Evolutionary conservation across 352 stramenopile species (phyloP).

Genomic region (Globisporangium cederbergense): DNA sequence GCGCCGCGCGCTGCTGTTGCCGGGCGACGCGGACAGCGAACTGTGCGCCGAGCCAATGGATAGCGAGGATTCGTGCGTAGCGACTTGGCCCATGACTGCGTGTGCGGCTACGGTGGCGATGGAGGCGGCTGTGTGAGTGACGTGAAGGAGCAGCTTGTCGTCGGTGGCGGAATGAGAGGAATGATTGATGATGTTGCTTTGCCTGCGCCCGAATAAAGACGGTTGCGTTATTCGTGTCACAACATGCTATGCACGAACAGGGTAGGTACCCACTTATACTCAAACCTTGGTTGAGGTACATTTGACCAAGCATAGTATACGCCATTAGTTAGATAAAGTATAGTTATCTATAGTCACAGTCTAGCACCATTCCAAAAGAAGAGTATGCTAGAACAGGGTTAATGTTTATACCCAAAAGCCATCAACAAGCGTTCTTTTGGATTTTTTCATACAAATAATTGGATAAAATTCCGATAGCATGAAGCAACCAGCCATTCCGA

Average conservation of each 20-base stretch:
- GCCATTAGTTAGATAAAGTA: neutral
- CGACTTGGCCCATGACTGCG: constrained; percentile 2
- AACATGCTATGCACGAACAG: neutral
- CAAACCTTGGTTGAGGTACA: neutral
- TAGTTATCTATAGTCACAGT: too few species aligned
- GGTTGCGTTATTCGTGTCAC: neutral
- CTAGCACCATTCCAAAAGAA: neutral
- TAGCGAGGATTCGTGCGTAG: constrained; percentile 4
- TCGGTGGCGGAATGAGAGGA: neutral
- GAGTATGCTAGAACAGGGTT: too few species aligned
- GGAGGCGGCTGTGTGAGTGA: neutral
- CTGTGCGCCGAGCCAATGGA: constrained; percentile 1
- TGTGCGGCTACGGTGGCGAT: neutral
- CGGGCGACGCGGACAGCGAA: constrained; percentile 3
- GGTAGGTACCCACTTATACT: neutral
- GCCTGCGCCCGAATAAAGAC: neutral
- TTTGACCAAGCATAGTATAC: neutral
- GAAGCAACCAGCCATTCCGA: constrained; percentile 5
- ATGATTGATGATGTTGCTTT: neutral
- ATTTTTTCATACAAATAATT: neutral
- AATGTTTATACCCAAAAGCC: neutral
- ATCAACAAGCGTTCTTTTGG: neutral
- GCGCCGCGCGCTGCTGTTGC: neutral
- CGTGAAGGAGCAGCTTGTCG: neutral
- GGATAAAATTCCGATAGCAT: neutral